Evolutionary conservation across 2,329 filamentous ascomycete genomes (phyloP).

Genomic region (Stagonosporopsis cucurbitacearum): DNA sequence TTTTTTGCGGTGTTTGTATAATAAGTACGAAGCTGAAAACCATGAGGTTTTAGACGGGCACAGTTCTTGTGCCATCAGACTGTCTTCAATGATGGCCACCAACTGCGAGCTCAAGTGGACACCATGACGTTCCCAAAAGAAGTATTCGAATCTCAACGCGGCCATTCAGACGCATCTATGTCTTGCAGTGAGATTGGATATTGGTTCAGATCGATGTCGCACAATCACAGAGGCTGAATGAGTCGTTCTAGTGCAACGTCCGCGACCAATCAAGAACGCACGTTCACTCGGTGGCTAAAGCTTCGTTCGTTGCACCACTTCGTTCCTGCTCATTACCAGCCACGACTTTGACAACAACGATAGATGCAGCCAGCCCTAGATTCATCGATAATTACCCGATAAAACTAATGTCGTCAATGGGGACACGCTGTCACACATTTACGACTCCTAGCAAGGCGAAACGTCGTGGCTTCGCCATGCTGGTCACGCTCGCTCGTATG

Average conservation of each 20-base stretch:
- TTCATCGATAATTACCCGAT: constrained; percentile 8
- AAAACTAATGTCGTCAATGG: constrained; percentile 7
- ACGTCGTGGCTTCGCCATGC: constrained; percentile 1
- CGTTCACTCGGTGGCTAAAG: constrained; percentile 1
- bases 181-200: constrained; percentile 11
- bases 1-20: constrained; percentile 4
- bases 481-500: constrained; percentile 5
- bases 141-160: background rate
- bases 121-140: background rate
- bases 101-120: background rate
- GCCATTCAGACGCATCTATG: constrained; percentile 3
- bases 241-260: constrained; percentile 6
- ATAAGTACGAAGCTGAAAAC: constrained; percentile 3
- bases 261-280: background rate
- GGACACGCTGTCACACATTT: constrained; percentile 12
- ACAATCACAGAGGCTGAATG: constrained; percentile 16
- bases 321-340: constrained; percentile 12
- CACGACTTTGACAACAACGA: background rate
- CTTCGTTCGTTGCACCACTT: constrained; percentile 15
- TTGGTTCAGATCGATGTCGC: constrained; percentile 6
- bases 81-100: constrained; percentile 5
- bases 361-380: constrained; percentile 9
- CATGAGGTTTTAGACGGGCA: background rate
- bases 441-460: constrained; percentile 1
- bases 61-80: constrained; percentile 3